Base-by-base conservation (phyloP, 768 basidiomycete species). In the Naematelia aurantialba region DNA sequence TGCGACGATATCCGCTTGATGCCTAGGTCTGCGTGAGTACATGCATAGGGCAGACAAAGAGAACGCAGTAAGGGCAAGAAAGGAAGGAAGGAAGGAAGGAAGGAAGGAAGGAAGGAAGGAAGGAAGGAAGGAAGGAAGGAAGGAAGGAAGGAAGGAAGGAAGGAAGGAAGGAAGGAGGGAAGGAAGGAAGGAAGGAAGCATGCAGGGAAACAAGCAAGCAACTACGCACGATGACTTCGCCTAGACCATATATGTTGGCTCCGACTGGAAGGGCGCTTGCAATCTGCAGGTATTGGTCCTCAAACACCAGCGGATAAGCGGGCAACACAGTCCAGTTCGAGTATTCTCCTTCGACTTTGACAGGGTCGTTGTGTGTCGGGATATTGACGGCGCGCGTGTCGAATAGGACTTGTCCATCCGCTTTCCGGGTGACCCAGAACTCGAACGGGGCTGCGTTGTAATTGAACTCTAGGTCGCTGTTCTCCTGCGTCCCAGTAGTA, bases 161-260 rank as follows among this genome's bases (percentile, higher is more conserved):
- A n/a, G n/a, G n/a, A n/a, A n/a, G n/a, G n/a, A n/a, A n/a, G n/a
- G n/a, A n/a, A n/a, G n/a, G n/a, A n/a, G n/a, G n/a, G n/a, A n/a
- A n/a, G n/a, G n/a, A n/a, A n/a, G n/a, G n/a, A n/a, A n/a, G n/a
- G n/a, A n/a, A n/a, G n/a, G n/a, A n/a, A n/a, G n/a, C n/a, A n/a
- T n/a, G n/a, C n/a, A n/a, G n/a, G n/a, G n/a, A n/a, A n/a, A n/a
- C n/a, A n/a, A n/a, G n/a, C n/a, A n/a, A n/a, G n/a, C n/a, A n/a
- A n/a, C 17, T 17, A 39, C 34, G 8, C 17, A 39, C 34, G 45
- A 65, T 60, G 27, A 61, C 60, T 57, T 91, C 88, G 1, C 88
- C 88, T 10, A 89, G 80, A 1, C 89, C 89, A 69, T 88, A 89
- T 55, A 89, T 82, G 73, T 89, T 88, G 25, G 88, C 82, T 44